phyloP scores from a whole-genome alignment of 129 eudicot genomes.

The sunflower (Helianthus annuus) region HanXRQr2.0-SUNRISE NC_035442.2:30662321-30662820 shows the following conservation, averaged over 20 bases:
- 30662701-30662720: no score
- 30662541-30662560: slow-evolving; percentile 70
- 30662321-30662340: slow-evolving; percentile 66
- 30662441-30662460: slow-evolving; percentile 80
- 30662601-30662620: no score
- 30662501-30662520: slow-evolving; percentile 81
- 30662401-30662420: slow-evolving; percentile 66
- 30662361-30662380: slow-evolving; percentile 70
- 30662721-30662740: no score
- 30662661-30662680: no score
- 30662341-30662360: slow-evolving; percentile 70
- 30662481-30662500: slow-evolving; percentile 65
- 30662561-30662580: slow-evolving; percentile 72
- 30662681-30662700: no score
- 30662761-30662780: no score
- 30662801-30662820: no score
- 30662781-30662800: no score
- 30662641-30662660: no score
- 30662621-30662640: no score
- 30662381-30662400: slow-evolving; percentile 73
- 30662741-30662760: no score
- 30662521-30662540: slow-evolving; percentile 91
- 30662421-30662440: slow-evolving; percentile 74
- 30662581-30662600: slow-evolving; percentile 29
- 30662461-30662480: slow-evolving; percentile 87